Percentiles rank a stretch among this genome's conserved stretches.
Evolutionary conservation across 2,329 filamentous ascomycete genomes (phyloP).

Genomic region (Paraconiothyrium brasiliense): DNA sequence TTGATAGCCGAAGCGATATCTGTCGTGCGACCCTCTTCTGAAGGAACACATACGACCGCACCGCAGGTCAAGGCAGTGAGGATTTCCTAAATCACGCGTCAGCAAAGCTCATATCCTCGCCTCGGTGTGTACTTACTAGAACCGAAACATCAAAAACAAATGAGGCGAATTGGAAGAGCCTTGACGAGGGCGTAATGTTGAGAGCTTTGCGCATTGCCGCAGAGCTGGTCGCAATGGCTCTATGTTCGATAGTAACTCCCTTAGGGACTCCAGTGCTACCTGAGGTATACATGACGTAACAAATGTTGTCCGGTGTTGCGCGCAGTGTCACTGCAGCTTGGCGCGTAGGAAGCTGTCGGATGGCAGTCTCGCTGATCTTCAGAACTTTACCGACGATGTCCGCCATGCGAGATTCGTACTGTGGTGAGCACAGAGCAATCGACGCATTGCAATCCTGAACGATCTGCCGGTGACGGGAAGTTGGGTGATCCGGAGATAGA

Average conservation of each 20-base stretch:
- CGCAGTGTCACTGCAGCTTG: slow-evolving; percentile 21
- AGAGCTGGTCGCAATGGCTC: slow-evolving; percentile 39
- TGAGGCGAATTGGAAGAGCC: slow-evolving; percentile 49
- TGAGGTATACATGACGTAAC: slow-evolving; percentile 46
- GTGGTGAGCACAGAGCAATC: slow-evolving; percentile 40
- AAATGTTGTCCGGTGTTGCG: slow-evolving; percentile 31
- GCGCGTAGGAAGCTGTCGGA: slow-evolving; percentile 26
- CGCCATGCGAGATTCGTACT: slow-evolving; percentile 32
- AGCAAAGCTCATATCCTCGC: neutral
- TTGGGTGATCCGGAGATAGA: slow-evolving; percentile 38
- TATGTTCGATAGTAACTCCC: slow-evolving; percentile 44
- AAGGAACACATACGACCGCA: slow-evolving; percentile 46
- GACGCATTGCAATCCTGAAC: slow-evolving; percentile 38
- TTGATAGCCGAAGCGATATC: slow-evolving; percentile 53
- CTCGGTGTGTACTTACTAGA: slow-evolving; percentile 16
- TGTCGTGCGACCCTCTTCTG: slow-evolving; percentile 53
- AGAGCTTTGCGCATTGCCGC: slow-evolving; percentile 40
- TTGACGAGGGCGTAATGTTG: slow-evolving; percentile 36
- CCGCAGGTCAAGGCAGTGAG: slow-evolving; percentile 43
- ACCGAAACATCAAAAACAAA: slow-evolving; percentile 48
- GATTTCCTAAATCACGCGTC: slow-evolving; percentile 31
- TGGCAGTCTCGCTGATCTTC: slow-evolving; percentile 26
- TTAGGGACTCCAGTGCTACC: slow-evolving; percentile 46
- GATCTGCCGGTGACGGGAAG: slow-evolving; percentile 38
- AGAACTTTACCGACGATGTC: slow-evolving; percentile 30